Conservation (phyloP, 2,329 filamentous ascomycete species). For the Coniochaeta pulveracea region DNA sequence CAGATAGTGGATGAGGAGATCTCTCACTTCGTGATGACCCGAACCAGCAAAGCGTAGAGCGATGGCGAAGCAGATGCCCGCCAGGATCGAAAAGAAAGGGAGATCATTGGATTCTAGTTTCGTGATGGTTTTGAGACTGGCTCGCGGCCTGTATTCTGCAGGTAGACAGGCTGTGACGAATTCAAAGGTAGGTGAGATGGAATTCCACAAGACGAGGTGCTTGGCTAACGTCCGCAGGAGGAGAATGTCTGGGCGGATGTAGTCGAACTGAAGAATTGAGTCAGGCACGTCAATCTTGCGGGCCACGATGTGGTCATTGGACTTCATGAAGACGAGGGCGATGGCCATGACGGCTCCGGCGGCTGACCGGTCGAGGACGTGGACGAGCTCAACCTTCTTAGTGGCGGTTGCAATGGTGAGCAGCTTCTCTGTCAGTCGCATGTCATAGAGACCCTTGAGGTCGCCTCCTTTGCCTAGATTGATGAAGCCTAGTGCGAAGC, state of each 20-base stretch:
- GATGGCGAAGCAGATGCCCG: slow-evolving; percentile 75
- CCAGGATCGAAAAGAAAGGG: slow-evolving; percentile 84
- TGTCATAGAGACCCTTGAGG: slow-evolving; percentile 80
- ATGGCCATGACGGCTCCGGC: slow-evolving; percentile 88
- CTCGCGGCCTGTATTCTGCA: slow-evolving; percentile 49
- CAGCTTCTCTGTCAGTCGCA: slow-evolving; percentile 83
- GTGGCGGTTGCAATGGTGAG: slow-evolving; percentile 76
- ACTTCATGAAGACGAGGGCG: slow-evolving; percentile 93
- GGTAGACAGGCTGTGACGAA: slow-evolving; percentile 76
- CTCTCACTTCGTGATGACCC: slow-evolving; percentile 57
- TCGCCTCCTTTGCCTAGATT: slow-evolving; percentile 88
- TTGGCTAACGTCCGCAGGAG: slow-evolving; percentile 80
- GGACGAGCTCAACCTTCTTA: slow-evolving; percentile 84
- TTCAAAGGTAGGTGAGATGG: slow-evolving; percentile 57
- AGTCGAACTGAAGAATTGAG: slow-evolving; percentile 84
- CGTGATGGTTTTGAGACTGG: slow-evolving; percentile 46
- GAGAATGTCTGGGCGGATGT: slow-evolving; percentile 86
- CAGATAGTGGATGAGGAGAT: slow-evolving; percentile 73
- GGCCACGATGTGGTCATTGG: slow-evolving; percentile 75
- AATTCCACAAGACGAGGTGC: slow-evolving; percentile 87
- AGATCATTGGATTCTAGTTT: slow-evolving; percentile 71
- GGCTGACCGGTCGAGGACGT: slow-evolving; percentile 84
- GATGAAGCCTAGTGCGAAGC: slow-evolving; percentile 86
- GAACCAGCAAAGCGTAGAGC: slow-evolving; percentile 67
- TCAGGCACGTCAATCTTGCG: slow-evolving; percentile 89